A percentile compares a stretch with the other conserved stretches of the same genome.
phyloP scores from a whole-genome alignment of 768 basidiomycete genomes.

The Lentinula boryana region DNA sequence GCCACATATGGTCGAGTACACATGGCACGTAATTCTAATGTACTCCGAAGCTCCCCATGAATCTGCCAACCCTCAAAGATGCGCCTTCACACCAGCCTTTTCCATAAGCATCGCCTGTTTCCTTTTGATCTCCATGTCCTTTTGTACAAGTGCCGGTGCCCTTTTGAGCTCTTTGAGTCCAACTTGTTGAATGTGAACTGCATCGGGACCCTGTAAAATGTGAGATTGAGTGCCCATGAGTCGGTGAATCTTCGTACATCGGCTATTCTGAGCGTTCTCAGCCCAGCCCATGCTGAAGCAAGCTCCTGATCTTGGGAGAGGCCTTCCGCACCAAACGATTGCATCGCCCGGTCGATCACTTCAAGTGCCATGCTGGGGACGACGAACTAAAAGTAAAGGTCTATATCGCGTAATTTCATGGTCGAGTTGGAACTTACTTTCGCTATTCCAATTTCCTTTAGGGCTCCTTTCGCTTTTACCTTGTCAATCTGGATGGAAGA shows the following conservation, averaged over 20 bases:
- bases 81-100: slow-evolving; percentile 55
- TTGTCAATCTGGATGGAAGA: slow-evolving; percentile 68
- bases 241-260: slow-evolving; percentile 41
- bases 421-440: slow-evolving; percentile 50
- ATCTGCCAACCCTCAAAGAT: slow-evolving; percentile 29
- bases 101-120: slow-evolving; percentile 50
- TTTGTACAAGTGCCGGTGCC: slow-evolving; percentile 53
- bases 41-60: background rate
- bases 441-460: slow-evolving; percentile 97
- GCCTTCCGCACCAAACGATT: slow-evolving; percentile 95
- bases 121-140: slow-evolving; percentile 48
- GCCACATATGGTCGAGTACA: background rate
- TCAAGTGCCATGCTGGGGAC: slow-evolving; percentile 86
- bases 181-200: slow-evolving; percentile 94
- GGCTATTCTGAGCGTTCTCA: slow-evolving; percentile 85
- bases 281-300: slow-evolving; percentile 67
- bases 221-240: background rate
- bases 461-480: slow-evolving; percentile 84
- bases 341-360: slow-evolving; percentile 94
- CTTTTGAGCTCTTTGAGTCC: slow-evolving; percentile 85
- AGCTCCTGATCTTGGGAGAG: slow-evolving; percentile 85
- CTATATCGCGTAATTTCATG: background rate
- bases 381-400: slow-evolving; percentile 57
- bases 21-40: no score
- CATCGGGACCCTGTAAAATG: background rate